A percentile compares a stretch with the other conserved stretches of the same genome.
These are phyloP conservation scores for Xylaria sp. DNA, from an alignment of 2,329 filamentous ascomycete species.

Conservation along the genomic window DNA sequence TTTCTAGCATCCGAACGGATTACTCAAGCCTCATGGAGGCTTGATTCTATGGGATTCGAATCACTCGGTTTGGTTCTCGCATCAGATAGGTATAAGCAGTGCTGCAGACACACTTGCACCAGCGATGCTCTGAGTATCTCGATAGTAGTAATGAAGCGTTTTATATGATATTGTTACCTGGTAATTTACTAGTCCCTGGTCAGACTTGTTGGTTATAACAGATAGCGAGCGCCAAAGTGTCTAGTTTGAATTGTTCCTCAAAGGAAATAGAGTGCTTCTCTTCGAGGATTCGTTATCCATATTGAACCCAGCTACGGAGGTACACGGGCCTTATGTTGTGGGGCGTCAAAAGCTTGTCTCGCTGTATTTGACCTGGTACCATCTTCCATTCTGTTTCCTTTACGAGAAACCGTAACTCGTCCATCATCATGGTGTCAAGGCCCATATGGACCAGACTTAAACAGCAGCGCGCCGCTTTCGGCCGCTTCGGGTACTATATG, in stretches of 20 bases:
- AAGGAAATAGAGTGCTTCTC: neutral
- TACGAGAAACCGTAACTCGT: neutral
- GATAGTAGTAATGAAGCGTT: constrained; percentile 33
- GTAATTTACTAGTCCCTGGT: neutral
- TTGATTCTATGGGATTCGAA: constrained; percentile 21
- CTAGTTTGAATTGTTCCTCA: neutral
- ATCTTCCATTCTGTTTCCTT: neutral
- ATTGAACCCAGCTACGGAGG: neutral
- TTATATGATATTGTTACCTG: neutral
- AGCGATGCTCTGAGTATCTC: constrained; percentile 16
- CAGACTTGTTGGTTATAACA: neutral
- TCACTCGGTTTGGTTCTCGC: constrained; percentile 19
- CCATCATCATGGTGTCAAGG: constrained; percentile 48
- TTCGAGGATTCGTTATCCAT: neutral
- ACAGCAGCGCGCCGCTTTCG: constrained; percentile 39
- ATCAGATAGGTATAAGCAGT: constrained; percentile 10
- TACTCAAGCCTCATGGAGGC: constrained; percentile 21
- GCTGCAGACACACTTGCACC: constrained; percentile 12
- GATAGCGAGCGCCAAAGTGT: neutral
- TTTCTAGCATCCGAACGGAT: constrained; percentile 42
- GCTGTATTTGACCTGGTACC: neutral
- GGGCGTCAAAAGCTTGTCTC: constrained; percentile 21
- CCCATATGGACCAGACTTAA: constrained; percentile 52
- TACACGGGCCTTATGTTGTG: constrained; percentile 12
- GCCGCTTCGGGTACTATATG: constrained; percentile 57